Evolutionary conservation across 768 basidiomycete species (phyloP), one percentile per base, ranked within the genome.

Genomic region (Pleurotus eryngii): DNA sequence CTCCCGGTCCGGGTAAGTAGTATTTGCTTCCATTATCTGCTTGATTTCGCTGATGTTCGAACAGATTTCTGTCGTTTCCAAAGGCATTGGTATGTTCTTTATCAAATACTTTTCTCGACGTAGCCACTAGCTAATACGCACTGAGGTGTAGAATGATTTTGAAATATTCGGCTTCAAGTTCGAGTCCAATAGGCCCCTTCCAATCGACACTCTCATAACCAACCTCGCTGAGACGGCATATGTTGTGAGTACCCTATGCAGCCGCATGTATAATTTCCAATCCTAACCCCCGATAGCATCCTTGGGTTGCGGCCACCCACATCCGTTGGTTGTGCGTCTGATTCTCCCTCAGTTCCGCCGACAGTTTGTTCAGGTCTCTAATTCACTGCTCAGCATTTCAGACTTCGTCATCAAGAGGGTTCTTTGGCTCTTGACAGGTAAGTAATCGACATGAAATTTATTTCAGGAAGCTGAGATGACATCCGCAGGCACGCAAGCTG

Each of bases 331-430:
- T 82, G 78, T 79, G 60, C 65, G 78, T 65, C 1, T 7, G 20
- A 12, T 50, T 12, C 38, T 38, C 15, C 6, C 17, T 58, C 9
- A 40, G 24, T 18, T 20, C 43, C 38, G 8, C 26, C 39, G 14
- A 35, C 15, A 20, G n/a, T 24, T 24, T 42, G 22, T 27, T 20
- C 26, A 35, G 18, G 15, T 22, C 9, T 26, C 17, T 46, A 9
- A 35, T 35, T 35, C 30, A 9, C 30, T 35, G 1, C 30, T 35
- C 38, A 77, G 77, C 54, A 66, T 79, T 39, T 79, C 77, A 5
- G 83, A 86, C 64, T 81, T 81, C 60, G 79, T 86, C 38, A 77
- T 86, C 68, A 83, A 83, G 60, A 72, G 78, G 3, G 72, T 86
- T 1, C 62, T 86, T 26, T 85, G 84, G 84, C 59, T 84, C n/a